These are phyloP conservation scores for Talaromyces adpressus DNA, from an alignment of 495 filamentous ascomycete species.

Conservation along the genomic window DNA sequence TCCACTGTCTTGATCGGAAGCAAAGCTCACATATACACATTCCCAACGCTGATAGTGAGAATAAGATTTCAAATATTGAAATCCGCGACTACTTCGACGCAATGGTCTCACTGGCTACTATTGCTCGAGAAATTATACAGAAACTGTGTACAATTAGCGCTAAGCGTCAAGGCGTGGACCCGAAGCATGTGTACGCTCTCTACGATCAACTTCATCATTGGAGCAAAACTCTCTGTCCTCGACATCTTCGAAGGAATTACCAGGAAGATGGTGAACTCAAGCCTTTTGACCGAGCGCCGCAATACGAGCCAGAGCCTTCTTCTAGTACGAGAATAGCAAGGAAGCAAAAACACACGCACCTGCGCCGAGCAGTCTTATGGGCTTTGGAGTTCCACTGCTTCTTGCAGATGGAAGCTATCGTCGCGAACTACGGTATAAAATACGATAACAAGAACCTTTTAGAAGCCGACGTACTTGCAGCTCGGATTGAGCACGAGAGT, in stretches of 20 bases:
- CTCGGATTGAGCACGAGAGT: background rate
- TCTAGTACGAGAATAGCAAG: background rate
- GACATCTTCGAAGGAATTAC: conserved; percentile 6
- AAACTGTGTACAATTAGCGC: conserved; percentile 8
- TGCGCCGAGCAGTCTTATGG: conserved; percentile 10
- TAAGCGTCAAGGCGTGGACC: conserved; percentile 12
- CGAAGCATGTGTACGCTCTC: conserved; percentile 4
- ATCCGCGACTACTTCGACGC: conserved; percentile 9
- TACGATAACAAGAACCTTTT: background rate
- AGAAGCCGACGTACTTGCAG: background rate
- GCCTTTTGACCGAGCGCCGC: background rate
- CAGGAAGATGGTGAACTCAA: background rate
- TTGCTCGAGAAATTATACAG: conserved; percentile 10
- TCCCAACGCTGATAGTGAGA: background rate
- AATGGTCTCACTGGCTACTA: conserved; percentile 7
- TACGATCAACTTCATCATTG: conserved; percentile 10
- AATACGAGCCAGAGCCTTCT: background rate
- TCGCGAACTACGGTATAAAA: conserved; percentile 8
- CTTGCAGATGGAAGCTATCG: conserved; percentile 10
- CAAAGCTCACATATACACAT: conserved; percentile 10
- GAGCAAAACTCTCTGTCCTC: conserved; percentile 7
- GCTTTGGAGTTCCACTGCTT: conserved; percentile 11
- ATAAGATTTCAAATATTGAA: background rate
- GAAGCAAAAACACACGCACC: background rate
- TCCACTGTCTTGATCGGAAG: conserved; percentile 12